Percentiles rank a stretch among this genome's conserved stretches.
These are phyloP conservation scores for Camelina laxa DNA, from an alignment of 345 rosid genomes.

Conservation along the genomic window DNA sequence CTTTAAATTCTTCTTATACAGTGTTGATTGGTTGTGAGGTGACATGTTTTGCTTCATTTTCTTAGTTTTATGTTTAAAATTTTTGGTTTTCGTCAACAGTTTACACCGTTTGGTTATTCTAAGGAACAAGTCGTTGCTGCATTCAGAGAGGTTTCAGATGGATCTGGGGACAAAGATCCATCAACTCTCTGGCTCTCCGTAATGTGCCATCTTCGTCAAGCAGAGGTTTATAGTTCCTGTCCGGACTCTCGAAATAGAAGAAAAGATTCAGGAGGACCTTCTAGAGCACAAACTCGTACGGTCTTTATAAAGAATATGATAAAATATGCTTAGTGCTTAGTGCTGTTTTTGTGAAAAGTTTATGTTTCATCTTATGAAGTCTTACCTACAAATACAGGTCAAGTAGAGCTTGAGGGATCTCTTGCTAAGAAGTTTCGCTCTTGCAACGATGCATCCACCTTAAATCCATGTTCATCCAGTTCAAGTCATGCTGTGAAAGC, in stretches of 20 bases:
- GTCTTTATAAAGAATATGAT: conserved; percentile 23
- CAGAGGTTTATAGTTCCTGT: conserved; percentile 54
- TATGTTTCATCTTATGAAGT: conserved; percentile 34
- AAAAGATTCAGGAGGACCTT: conserved; percentile 38
- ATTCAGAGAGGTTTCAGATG: conserved; percentile 61
- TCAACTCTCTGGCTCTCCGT: conserved; percentile 70
- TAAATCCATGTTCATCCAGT: conserved; percentile 42
- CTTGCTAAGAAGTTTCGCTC: conserved; percentile 45
- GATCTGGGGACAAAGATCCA: conserved; percentile 58
- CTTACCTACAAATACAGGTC: conserved; percentile 51
- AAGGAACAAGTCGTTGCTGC: conserved; percentile 66
- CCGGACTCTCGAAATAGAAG: conserved; percentile 40
- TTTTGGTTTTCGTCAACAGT: conserved; percentile 47
- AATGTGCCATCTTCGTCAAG: conserved; percentile 72
- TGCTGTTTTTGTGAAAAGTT: conserved; percentile 5
- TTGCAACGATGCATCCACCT: conserved; percentile 43
- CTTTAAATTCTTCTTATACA: conserved; percentile 11
- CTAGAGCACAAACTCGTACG: conserved; percentile 27
- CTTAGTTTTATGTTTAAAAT: conserved; percentile 6
- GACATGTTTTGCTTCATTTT: background rate
- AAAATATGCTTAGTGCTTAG: background rate
- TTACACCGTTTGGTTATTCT: conserved; percentile 61
- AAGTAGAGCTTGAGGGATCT: conserved; percentile 47
- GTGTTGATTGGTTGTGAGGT: conserved; percentile 6
- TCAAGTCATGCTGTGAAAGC: conserved; percentile 51